Base-by-base conservation (phyloP, 208 protist genomes). In the Trypanosoma congolense region DNA sequence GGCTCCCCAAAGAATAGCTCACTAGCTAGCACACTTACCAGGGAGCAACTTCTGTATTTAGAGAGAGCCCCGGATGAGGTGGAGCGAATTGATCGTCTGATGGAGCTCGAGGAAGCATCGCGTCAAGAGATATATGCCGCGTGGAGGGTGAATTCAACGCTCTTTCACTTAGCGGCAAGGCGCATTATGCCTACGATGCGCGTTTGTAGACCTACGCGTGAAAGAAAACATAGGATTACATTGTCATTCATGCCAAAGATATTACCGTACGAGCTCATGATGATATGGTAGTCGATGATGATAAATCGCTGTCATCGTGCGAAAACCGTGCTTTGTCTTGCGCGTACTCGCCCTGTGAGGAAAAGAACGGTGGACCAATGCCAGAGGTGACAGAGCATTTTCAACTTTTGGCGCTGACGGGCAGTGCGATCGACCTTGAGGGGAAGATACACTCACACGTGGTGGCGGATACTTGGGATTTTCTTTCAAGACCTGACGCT, bases 141-240 rank as follows among this genome's bases (percentile, higher is more conserved):
- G 18, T 87, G 77, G 75, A 58, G 57, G 29, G 69, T 87, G 35
- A 77, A 86, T 61, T 71, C 35, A 25, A 65, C 61, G n/a, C 56
- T 93, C 24, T 45, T 88, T 42, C 58, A 78, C 45, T 48, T 93
- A 8, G 85, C 72, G 10, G 47, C 51, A 30, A 62, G 48, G 28
- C 75, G 79, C n/a, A 46, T 90, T 16, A 65, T 93, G 47, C 85
- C 85, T 1, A 93, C 85, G 2, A 59, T 93, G 29, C 75, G 85
- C 2, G 63, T 74, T 48, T 77, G 70, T 24, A 68, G 67, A 10
- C 33, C 52, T 0, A n/a, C 51, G 21, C 2, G 5, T 22, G 24
- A 25, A 33, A 28, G 46, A 18, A 2, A 44, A 14, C 21, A 24
- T 19, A 26, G 22, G 43, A 42, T 33, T 4, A 41, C 26, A 60